Percentiles rank a stretch among this genome's conserved stretches.
These are phyloP conservation scores for Orbilia oligospora DNA, from an alignment of 2,329 filamentous ascomycete genomes.

Conservation along the genomic window DNA sequence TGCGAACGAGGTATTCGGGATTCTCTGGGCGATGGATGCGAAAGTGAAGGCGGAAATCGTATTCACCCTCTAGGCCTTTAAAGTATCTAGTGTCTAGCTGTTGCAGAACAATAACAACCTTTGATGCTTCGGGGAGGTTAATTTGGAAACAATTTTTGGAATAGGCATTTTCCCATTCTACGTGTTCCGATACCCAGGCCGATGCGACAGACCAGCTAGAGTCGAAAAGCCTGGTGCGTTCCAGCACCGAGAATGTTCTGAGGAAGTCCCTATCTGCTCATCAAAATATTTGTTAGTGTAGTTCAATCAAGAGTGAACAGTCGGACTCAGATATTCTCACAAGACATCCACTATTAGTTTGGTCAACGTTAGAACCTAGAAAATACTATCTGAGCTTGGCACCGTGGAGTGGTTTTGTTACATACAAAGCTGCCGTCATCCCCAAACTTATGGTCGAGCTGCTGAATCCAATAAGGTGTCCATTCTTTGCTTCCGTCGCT, in stretches of 20 bases:
- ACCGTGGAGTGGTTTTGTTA: slow-evolving; percentile 19
- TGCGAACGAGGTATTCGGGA: slow-evolving; percentile 65
- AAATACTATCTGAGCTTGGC: neutral
- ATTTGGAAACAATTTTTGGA: slow-evolving; percentile 75
- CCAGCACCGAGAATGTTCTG: slow-evolving; percentile 75
- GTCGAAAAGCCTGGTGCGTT: slow-evolving; percentile 75
- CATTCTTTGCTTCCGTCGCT: slow-evolving; percentile 86
- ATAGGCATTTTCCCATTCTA: slow-evolving; percentile 75
- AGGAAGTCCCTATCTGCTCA: slow-evolving; percentile 72
- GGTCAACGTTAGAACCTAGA: slow-evolving; percentile 22
- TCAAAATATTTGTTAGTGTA: slow-evolving; percentile 64
- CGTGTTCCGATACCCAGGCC: slow-evolving; percentile 75
- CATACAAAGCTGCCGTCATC: slow-evolving; percentile 75
- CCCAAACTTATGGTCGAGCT: slow-evolving; percentile 80
- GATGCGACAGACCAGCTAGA: slow-evolving; percentile 74
- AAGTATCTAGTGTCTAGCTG: slow-evolving; percentile 77
- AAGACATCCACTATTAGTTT: slow-evolving; percentile 70
- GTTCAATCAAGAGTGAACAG: slow-evolving; percentile 69
- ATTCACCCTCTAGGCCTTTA: slow-evolving; percentile 74
- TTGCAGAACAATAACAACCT: slow-evolving; percentile 74
- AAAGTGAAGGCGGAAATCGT: slow-evolving; percentile 72
- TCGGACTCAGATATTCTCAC: slow-evolving; percentile 27
- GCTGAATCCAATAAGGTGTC: slow-evolving; percentile 83
- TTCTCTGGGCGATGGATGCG: slow-evolving; percentile 71
- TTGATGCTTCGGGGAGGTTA: slow-evolving; percentile 72